Evolutionary conservation across 2,329 filamentous ascomycete genomes (phyloP).

Genomic region (Dactylellina drechsleri): DNA sequence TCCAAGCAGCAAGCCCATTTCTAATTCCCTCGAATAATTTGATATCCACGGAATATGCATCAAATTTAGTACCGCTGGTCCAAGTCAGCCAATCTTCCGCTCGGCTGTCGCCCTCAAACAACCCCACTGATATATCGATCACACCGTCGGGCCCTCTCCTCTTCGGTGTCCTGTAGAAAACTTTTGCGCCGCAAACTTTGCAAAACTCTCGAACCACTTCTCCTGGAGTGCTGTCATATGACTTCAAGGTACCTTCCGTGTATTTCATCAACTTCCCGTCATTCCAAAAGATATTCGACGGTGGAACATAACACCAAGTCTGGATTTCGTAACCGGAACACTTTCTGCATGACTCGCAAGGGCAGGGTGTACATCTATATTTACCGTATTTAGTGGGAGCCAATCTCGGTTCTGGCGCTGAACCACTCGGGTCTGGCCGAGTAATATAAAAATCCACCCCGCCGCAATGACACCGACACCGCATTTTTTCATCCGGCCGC

Average conservation of each 20-base stretch:
- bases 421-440: constrained; percentile 9
- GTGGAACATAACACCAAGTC: constrained; percentile 25
- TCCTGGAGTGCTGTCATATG: constrained; percentile 37
- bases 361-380: constrained; percentile 23
- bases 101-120: constrained; percentile 35
- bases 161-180: constrained; percentile 29
- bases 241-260: constrained; percentile 39
- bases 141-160: constrained; percentile 23
- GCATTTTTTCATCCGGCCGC: constrained; percentile 26
- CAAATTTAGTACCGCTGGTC: constrained; percentile 24
- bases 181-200: constrained; percentile 41
- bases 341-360: constrained; percentile 41
- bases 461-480: constrained; percentile 38
- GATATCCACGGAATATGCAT: constrained; percentile 28
- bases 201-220: constrained; percentile 34
- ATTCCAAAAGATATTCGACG: constrained; percentile 34
- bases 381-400: constrained; percentile 16
- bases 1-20: constrained; percentile 29
- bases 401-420: constrained; percentile 23
- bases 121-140: constrained; percentile 22
- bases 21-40: constrained; percentile 25
- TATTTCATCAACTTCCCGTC: constrained; percentile 36
- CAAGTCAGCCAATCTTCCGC: constrained; percentile 42
- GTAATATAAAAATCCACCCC: constrained; percentile 47
- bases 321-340: constrained; percentile 45